Conservation (phyloP, 108 stramenopile genomes). For the Bacterosira constricta region DNA sequence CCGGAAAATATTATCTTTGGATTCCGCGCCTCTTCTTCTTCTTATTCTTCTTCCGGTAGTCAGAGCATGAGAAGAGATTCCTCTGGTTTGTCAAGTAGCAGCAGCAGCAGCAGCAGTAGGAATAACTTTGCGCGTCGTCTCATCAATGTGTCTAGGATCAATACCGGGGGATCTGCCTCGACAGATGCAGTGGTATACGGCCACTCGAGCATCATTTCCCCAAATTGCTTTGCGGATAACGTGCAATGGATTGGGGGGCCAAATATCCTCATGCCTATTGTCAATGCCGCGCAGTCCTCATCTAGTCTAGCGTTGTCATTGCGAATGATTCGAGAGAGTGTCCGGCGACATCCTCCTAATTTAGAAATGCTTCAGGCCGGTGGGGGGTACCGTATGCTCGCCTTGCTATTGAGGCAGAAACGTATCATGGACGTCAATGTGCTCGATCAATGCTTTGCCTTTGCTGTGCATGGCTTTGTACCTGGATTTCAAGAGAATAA, state of each 20-base stretch:
- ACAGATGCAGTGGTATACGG: conserved; percentile 81
- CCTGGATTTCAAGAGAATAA: conserved; percentile 54
- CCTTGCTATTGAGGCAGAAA: conserved; percentile 76
- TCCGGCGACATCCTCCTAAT: conserved; percentile 78
- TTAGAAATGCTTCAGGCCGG: conserved; percentile 83
- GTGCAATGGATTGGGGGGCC: conserved; percentile 90
- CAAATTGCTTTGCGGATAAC: conserved; percentile 85
- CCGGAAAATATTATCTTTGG: conserved; percentile 78
- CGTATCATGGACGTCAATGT: conserved; percentile 72
- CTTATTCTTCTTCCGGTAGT: no score
- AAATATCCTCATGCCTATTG: conserved; percentile 74
- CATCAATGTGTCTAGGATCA: conserved; percentile 76
- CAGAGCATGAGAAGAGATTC: conserved; percentile 31
- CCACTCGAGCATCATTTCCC: conserved; percentile 67
- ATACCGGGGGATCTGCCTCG: conserved; percentile 56
- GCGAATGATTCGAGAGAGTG: conserved; percentile 73
- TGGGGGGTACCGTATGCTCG: conserved; percentile 85
- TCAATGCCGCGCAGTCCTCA: conserved; percentile 70
- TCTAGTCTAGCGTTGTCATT: conserved; percentile 70
- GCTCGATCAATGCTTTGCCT: conserved; percentile 86
- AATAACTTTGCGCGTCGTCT: conserved; percentile 58
- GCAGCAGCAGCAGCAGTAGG: conserved; percentile 13
- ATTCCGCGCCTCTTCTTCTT: conserved; percentile 68
- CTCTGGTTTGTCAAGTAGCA: neutral
- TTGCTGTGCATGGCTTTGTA: conserved; percentile 83